Evolutionary conservation across 108 stramenopile species (phyloP).

Genomic region (Parmales sp.): DNA sequence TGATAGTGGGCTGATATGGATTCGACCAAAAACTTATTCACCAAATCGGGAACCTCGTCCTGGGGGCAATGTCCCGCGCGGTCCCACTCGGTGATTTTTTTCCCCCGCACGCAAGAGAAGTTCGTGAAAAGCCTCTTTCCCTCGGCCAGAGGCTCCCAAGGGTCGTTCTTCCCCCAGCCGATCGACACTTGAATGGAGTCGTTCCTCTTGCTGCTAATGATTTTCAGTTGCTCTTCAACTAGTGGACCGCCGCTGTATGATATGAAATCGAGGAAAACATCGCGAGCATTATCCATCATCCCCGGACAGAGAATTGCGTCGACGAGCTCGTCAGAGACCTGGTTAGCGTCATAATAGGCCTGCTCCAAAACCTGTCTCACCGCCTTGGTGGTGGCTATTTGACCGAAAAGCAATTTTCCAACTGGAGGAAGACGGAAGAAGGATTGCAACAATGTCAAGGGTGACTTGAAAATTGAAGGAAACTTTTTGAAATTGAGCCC

Average conservation of each 20-base stretch:
- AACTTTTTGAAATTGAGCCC: constrained; percentile 74
- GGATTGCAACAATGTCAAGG: constrained; percentile 57
- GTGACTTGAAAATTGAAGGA: constrained; percentile 56
- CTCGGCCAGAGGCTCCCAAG: constrained; percentile 73
- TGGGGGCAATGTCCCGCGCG: constrained; percentile 91
- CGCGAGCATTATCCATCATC: constrained; percentile 61
- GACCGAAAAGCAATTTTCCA: constrained; percentile 63
- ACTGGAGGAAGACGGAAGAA: constrained; percentile 43
- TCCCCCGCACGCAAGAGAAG: constrained; percentile 23
- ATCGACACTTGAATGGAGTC: constrained; percentile 64
- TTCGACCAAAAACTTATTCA: constrained; percentile 67
- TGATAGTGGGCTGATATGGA: no score
- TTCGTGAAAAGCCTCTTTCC: constrained; percentile 58
- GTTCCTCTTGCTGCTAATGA: constrained; percentile 26
- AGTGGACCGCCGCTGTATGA: constrained; percentile 87
- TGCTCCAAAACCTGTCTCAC: constrained; percentile 76
- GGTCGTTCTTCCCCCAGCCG: constrained; percentile 78
- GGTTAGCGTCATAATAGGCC: constrained; percentile 61
- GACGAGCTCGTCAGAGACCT: constrained; percentile 81
- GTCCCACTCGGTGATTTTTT: constrained; percentile 57
- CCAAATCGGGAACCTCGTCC: constrained; percentile 82
- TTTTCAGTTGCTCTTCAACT: constrained; percentile 75
- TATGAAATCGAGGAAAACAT: constrained; percentile 88
- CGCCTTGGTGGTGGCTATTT: constrained; percentile 61
- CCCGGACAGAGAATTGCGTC: constrained; percentile 70